Evolutionary conservation across 1,284 basidiomycete genomes (phyloP), one percentile per base, ranked within the genome.

Genomic region (Apiotrichum porosum): DNA sequence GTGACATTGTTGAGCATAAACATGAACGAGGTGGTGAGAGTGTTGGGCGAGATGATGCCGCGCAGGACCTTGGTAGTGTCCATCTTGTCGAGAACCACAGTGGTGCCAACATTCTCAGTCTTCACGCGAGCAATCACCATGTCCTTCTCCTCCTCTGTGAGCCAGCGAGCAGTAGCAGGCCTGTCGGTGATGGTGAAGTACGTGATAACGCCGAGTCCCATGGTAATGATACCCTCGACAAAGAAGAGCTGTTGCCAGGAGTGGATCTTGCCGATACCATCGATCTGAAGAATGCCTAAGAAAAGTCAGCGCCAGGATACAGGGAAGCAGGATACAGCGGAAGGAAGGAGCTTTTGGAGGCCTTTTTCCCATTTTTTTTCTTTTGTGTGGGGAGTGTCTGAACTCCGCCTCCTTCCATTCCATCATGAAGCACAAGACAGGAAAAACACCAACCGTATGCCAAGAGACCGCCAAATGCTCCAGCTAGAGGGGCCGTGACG

Each of bases 1-100:
- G 63, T 63, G 33, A 72, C 63, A 61, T 76, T 76, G 58, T 73
- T 62, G 41, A 75, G 51, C 5, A 75, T 42, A 60, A 72, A 73
- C 45, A 71, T 67, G 21, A 65, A 26, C 3, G 68, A 60, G 34
- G 57, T 49, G 17, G 56, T 44, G 18, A 68, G 24, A 0, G 58
- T 56, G 46, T 56, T 56, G 17, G 57, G 56, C 28, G 55, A 53
- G 24, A 53, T 34, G 44, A 70, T 56, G 13, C 63, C 65, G 9
- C 53, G 44, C 13, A 47, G 23, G 31, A 69, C 37, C n/a, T 61
- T 58, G 13, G 43, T 48, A 34, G 12, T 33, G 47, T 54, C 55
- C 13, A 68, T 34, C 47, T 53, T 53, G 49, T 71, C 69, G 41
- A 70, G 49, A 6, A 68, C 65, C 6, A 58, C 58, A 9, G 52